Percentiles rank a stretch among this genome's conserved stretches.
phyloP scores from a whole-genome alignment of 345 rosid genomes.

The Brassica rapa region DNA sequence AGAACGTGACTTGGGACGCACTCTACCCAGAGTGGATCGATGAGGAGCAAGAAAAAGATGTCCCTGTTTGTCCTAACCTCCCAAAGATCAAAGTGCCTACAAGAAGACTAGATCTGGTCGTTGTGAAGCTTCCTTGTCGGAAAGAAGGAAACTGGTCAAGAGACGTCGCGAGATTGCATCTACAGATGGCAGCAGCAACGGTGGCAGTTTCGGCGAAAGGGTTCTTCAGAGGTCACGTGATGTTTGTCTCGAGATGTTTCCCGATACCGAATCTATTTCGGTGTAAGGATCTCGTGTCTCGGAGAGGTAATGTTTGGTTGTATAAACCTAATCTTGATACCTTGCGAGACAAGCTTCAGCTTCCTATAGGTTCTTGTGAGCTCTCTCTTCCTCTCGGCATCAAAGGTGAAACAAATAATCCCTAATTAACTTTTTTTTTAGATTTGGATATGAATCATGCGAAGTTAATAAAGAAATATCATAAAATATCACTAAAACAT shows the following conservation, averaged over 20 bases:
- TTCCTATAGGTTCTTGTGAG: conserved; percentile 92
- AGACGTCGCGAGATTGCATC: conserved; percentile 79
- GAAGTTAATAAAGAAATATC: background rate
- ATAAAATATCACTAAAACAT: too few species aligned
- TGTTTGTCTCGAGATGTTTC: conserved; percentile 66
- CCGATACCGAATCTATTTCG: conserved; percentile 82
- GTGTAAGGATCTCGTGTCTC: conserved; percentile 70
- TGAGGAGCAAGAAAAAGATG: conserved; percentile 87
- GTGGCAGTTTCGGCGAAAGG: conserved; percentile 74
- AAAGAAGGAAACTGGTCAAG: conserved; percentile 88
- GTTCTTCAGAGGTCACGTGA: conserved; percentile 63
- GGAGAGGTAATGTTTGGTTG: conserved; percentile 65
- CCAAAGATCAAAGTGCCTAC: conserved; percentile 71
- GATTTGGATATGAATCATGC: background rate
- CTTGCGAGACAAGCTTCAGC: conserved; percentile 71
- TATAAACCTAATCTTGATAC: conserved; percentile 67
- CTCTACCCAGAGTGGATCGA: conserved; percentile 97
- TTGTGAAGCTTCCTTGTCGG: conserved; percentile 89
- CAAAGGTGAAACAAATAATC: conserved; percentile 49
- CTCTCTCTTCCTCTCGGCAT: conserved; percentile 81
- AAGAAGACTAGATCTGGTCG: conserved; percentile 67
- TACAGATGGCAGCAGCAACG: conserved; percentile 83
- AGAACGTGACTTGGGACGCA: conserved; percentile 76
- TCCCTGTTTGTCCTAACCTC: conserved; percentile 68
- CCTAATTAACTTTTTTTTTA: background rate